A percentile compares a stretch with the other conserved stretches of the same genome.
Conservation (phyloP, 805 yeast genomes). For the Debaryomyces maramus region DNA sequence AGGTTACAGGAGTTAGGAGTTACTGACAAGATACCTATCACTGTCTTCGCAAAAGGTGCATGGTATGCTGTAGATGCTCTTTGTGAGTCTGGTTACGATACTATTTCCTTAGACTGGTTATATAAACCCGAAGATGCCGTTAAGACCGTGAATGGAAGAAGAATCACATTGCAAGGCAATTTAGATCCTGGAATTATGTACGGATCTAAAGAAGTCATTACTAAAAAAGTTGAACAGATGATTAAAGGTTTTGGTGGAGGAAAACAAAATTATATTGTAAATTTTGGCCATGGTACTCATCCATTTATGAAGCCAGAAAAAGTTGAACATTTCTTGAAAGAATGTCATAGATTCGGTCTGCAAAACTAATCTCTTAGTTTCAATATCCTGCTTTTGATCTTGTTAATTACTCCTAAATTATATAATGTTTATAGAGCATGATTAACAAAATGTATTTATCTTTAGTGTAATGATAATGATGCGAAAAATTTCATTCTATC, state of each 20-base stretch:
- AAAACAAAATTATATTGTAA: constrained; percentile 84
- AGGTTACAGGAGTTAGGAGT: constrained; percentile 73
- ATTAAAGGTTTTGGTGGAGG: constrained; percentile 92
- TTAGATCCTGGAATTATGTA: constrained; percentile 94
- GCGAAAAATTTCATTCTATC: no score
- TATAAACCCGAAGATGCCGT: constrained; percentile 85
- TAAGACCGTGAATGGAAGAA: constrained; percentile 60
- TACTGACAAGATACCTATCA: constrained; percentile 73
- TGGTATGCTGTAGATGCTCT: constrained; percentile 93
- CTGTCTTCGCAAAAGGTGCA: constrained; percentile 93
- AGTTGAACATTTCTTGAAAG: constrained; percentile 79
- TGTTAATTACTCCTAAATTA: no score
- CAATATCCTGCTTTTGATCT: no score
- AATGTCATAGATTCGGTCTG: constrained; percentile 78
- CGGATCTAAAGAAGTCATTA: constrained; percentile 80
- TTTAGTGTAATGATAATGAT: no score
- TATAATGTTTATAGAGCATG: no score
- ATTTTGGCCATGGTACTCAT: constrained; percentile 98
- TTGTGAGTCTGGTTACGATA: constrained; percentile 77
- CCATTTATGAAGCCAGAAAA: constrained; percentile 96
- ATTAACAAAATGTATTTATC: no score
- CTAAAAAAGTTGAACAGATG: constrained; percentile 83
- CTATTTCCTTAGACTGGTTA: constrained; percentile 92
- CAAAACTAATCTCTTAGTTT: constrained; percentile 10
- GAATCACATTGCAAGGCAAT: constrained; percentile 91